These are phyloP conservation scores for Macrolepiota albuminosa DNA, from an alignment of 768 basidiomycete species.

Conservation along the genomic window DNA sequence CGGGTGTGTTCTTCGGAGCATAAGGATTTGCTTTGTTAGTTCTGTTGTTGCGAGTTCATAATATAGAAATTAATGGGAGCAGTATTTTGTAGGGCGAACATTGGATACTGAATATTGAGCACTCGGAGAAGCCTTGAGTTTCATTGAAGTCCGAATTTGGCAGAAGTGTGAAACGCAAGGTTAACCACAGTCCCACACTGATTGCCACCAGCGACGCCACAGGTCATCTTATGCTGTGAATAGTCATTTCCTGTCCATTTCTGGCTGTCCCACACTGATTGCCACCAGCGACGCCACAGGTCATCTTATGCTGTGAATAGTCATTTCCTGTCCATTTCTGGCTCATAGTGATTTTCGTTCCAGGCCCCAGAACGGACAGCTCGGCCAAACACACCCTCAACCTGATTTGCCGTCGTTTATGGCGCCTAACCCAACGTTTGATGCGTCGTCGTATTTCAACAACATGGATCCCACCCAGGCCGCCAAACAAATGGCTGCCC, in stretches of 20 bases:
- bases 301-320: constrained; percentile 29
- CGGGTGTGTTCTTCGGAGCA: not conserved
- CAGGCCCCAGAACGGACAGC: constrained; percentile 25
- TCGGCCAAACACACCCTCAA: constrained; percentile 31
- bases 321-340: constrained; percentile 8
- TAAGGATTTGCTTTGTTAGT: not conserved
- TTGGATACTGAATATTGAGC: not conserved
- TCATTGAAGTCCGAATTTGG: constrained; percentile 9
- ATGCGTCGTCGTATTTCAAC: constrained; percentile 37
- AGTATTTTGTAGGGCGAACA: no score
- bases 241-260: constrained; percentile 10
- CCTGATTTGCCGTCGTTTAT: constrained; percentile 28
- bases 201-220: constrained; percentile 10
- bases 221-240: constrained; percentile 29
- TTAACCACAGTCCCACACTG: constrained; percentile 4
- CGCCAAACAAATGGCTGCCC: constrained; percentile 80
- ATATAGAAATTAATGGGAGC: not conserved
- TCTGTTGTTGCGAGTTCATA: not conserved
- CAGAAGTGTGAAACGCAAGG: constrained; percentile 7
- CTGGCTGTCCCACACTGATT: constrained; percentile 1
- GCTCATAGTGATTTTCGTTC: constrained; percentile 8
- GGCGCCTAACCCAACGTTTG: constrained; percentile 26
- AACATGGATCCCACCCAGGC: constrained; percentile 60
- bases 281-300: constrained; percentile 11
- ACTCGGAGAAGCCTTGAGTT: not conserved